A percentile compares a stretch with the other conserved stretches of the same genome.
Conservation (phyloP, 768 basidiomycete species). For the Collybiopsis confluens region DNA sequence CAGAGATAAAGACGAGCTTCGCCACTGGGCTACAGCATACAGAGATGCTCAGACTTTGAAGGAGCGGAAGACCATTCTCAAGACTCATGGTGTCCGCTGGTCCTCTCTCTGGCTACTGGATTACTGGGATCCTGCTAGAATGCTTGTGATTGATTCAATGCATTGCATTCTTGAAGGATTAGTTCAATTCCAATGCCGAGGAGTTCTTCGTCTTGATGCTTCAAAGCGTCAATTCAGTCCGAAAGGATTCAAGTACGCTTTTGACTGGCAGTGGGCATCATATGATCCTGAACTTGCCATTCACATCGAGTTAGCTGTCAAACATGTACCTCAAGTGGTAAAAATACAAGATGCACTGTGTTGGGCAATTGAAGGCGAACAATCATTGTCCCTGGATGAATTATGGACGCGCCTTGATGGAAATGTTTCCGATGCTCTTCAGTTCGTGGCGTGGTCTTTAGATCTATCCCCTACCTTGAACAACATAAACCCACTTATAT, state of each 20-base stretch:
- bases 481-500: background rate
- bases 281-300: background rate
- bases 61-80: constrained; percentile 15
- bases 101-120: constrained; percentile 27
- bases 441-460: background rate
- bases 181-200: constrained; percentile 26
- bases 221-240: background rate
- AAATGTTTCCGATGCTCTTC: background rate
- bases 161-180: constrained; percentile 34
- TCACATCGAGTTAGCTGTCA: background rate
- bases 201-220: background rate
- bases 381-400: background rate
- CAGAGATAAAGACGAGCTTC: constrained; percentile 14
- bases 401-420: background rate
- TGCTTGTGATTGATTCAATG: constrained; percentile 34
- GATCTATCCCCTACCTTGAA: background rate
- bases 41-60: constrained; percentile 12
- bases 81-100: constrained; percentile 22
- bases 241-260: background rate
- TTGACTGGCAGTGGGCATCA: background rate
- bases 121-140: constrained; percentile 33
- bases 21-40: constrained; percentile 16
- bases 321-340: background rate
- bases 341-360: constrained; percentile 1
- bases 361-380: background rate